phyloP scores from a whole-genome alignment of 2,329 filamentous ascomycete species.

The Fusarium brevicatenulatum region DNA sequence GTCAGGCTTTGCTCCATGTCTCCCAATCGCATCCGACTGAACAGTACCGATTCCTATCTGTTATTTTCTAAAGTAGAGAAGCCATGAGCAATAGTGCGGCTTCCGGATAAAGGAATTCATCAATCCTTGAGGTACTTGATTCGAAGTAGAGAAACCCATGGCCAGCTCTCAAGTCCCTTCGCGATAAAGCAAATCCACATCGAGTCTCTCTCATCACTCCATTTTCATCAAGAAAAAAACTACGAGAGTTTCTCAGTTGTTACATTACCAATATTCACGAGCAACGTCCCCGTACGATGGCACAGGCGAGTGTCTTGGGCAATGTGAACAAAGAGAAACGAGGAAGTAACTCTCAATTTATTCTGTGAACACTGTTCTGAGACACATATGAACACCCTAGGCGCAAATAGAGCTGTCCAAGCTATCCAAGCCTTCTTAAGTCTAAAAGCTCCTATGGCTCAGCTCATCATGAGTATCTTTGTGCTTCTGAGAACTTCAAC shows the following conservation, averaged over 20 bases:
- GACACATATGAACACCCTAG: too few relatives aligned
- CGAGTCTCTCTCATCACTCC: not conserved
- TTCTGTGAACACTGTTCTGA: not conserved
- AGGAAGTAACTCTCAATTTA: not conserved
- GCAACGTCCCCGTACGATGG: not conserved
- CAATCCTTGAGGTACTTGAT: not conserved
- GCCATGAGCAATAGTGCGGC: not conserved
- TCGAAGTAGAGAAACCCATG: not conserved
- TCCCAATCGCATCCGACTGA: not conserved
- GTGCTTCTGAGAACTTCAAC: not conserved
- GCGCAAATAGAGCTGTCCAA: too few relatives aligned
- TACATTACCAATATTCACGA: not conserved
- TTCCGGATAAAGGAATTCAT: not conserved
- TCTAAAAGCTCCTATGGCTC: not conserved
- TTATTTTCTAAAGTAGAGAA: not conserved
- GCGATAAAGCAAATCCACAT: not conserved
- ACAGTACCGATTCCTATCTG: not conserved
- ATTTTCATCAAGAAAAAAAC: not conserved
- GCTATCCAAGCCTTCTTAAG: not conserved
- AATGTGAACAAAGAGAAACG: not conserved
- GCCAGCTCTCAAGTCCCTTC: not conserved
- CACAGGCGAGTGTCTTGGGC: not conserved
- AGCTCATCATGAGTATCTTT: not conserved
- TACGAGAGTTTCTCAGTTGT: not conserved
- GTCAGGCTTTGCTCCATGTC: not conserved